These are phyloP conservation scores for Fusarium sp. DNA, from an alignment of 2,329 filamentous ascomycete genomes.

Conservation along the genomic window DNA sequence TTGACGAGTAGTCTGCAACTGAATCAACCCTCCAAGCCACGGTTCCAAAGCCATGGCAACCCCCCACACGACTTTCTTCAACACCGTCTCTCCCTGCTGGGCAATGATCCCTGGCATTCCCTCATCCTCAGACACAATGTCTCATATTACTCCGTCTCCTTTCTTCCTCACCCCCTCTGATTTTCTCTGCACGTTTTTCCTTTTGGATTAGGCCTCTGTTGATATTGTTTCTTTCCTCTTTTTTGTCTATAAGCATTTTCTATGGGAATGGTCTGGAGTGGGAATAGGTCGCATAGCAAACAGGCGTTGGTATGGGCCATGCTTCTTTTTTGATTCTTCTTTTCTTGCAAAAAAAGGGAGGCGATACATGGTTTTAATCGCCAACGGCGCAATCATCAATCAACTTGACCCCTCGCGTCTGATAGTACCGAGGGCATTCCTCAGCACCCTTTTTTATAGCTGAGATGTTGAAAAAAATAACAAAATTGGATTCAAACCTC, in stretches of 20 bases:
- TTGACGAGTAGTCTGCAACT: not conserved
- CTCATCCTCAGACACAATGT: constrained; percentile 7
- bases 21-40: constrained; percentile 24
- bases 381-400: constrained; percentile 18
- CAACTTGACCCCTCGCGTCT: constrained; percentile 19
- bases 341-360: constrained; percentile 27
- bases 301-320: constrained; percentile 35
- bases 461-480: constrained; percentile 39
- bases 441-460: constrained; percentile 26
- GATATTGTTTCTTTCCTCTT: not conserved
- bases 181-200: constrained; percentile 9
- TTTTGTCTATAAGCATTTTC: constrained; percentile 41
- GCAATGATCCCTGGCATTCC: constrained; percentile 8
- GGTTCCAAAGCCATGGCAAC: constrained; percentile 14
- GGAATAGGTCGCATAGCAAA: constrained; percentile 45
- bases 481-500: constrained; percentile 34
- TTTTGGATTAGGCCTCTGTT: constrained; percentile 23
- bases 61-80: constrained; percentile 23
- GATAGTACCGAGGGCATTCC: constrained; percentile 19
- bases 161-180: constrained; percentile 17
- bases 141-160: constrained; percentile 16
- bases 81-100: constrained; percentile 19
- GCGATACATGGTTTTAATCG: constrained; percentile 28
- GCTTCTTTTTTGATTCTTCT: constrained; percentile 20
- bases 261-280: constrained; percentile 38